Conservation (phyloP, 2,329 filamentous ascomycete species). For the Sarocladium oryzae region DNA sequence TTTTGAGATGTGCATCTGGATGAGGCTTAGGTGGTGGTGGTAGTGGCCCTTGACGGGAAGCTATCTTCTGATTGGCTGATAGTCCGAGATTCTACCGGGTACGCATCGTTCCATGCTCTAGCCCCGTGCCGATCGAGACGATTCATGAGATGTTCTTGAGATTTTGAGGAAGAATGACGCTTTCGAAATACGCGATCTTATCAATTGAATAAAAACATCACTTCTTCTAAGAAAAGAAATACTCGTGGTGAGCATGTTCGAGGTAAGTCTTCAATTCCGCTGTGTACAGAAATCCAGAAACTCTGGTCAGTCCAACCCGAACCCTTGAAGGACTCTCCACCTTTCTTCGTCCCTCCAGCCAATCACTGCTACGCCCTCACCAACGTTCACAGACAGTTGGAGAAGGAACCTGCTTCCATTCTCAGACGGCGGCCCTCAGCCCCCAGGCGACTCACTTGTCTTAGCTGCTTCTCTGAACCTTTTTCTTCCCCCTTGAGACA, state of each 20-base stretch:
- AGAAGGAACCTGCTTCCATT: background rate
- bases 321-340: background rate
- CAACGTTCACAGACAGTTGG: constrained; percentile 3
- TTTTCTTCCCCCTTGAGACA: background rate
- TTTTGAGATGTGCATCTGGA: background rate
- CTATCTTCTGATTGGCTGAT: background rate
- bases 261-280: too few relatives aligned
- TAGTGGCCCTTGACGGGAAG: background rate
- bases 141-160: too few relatives aligned
- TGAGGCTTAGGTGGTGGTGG: background rate
- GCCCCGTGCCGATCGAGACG: too few relatives aligned
- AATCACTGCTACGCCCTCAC: background rate
- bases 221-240: too few relatives aligned
- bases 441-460: background rate
- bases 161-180: too few relatives aligned
- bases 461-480: background rate
- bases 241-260: too few relatives aligned
- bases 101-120: background rate
- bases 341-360: background rate
- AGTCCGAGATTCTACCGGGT: background rate
- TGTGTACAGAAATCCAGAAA: too few relatives aligned
- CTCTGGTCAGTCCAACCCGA: too few relatives aligned
- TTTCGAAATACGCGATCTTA: too few relatives aligned
- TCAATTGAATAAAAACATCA: too few relatives aligned
- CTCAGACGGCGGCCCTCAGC: too few relatives aligned